Evolutionary conservation across 228 moss, liverwort and hornwort species (phyloP).

Genomic region (Sphagnum magellanicum): DNA sequence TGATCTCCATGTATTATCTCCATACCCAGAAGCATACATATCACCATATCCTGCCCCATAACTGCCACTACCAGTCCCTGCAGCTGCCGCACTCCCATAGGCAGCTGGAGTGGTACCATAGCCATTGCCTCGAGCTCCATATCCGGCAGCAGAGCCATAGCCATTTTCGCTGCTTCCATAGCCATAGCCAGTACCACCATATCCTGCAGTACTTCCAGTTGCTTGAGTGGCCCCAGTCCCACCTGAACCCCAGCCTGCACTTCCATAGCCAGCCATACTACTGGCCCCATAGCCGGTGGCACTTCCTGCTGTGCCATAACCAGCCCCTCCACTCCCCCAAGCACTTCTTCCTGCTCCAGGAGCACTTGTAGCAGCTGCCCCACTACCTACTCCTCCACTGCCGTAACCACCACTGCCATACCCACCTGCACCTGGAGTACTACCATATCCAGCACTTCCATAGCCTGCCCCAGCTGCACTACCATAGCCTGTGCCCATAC

Average conservation of each 20-base stretch:
- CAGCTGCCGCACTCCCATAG: constrained; percentile 6
- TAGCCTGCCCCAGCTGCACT: constrained; percentile 67
- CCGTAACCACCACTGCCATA: constrained; percentile 68
- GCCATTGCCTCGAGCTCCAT: constrained; percentile 78
- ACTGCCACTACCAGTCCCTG: constrained; percentile 68
- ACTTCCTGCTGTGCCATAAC: constrained; percentile 71
- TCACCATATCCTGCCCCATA: constrained; percentile 79
- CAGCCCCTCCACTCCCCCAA: constrained; percentile 87
- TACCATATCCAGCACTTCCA: constrained; percentile 74
- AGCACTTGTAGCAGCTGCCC: constrained; percentile 49
- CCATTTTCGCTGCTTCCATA: constrained; percentile 84
- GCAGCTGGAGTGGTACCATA: constrained; percentile 73
- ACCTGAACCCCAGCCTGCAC: constrained; percentile 63
- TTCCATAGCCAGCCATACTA: constrained; percentile 81
- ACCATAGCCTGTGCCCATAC: constrained; percentile 65
- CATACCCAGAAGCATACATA: constrained; percentile 65
- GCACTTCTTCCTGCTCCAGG: constrained; percentile 72
- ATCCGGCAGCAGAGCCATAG: constrained; percentile 78
- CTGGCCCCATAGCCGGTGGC: constrained; percentile 70
- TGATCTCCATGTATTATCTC: constrained; percentile 90
- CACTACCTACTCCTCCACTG: constrained; percentile 57
- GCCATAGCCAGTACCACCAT: constrained; percentile 77
- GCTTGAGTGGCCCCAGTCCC: constrained; percentile 69
- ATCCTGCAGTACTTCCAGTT: constrained; percentile 61
- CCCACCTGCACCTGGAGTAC: constrained; percentile 58